Evolutionary conservation across 257 asterid genomes (phyloP), one percentile per base, ranked within the genome.

Genomic region (Jaltomata sinuosa): DNA sequence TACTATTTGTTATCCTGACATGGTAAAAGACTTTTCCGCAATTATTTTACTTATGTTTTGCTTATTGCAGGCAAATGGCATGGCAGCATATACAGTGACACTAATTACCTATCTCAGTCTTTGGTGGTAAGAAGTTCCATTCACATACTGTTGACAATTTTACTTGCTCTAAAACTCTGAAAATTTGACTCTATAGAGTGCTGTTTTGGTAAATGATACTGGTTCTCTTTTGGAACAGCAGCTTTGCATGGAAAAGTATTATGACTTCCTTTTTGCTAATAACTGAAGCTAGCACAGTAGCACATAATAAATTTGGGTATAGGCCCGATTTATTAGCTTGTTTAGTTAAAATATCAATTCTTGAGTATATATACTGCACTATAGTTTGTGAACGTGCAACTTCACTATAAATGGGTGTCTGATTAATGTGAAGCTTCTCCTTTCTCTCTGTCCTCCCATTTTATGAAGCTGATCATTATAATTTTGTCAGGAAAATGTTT

Each of bases 61-160:
- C 83, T 85, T 84, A 19, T 85, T 87, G 89, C 92, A 95, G 99
- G 99, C 94, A 59, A 96, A 96, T 85, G 99, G 99, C 38, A 86
- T 96, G 90, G 89, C 90, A 84, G 97, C 99, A 52, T 96, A 93
- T 88, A 93, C 87, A 14, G 97, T 94, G 52, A 96, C 97, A 9
- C 81, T 96, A 89, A 81, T 91, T 50, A 89, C 95, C 1, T 96
- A 96, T 88, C 83, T 96, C 84, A 86, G 93, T 84, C 96, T 96
- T 85, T 96, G 99, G 99, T 92, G 99, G 99, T 96, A 87, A 93
- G 93, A 62, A 59, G 83, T 86, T 79, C 38, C 82, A 69, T 40
- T 22, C 61, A 62, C 21, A 47, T 52, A 21, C 36, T 65, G 65
- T 40, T 5, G 3, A 22, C 50, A 36, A 49, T 50, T 55, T 79